Percentiles rank a stretch among this genome's conserved stretches.
These are phyloP conservation scores for Infundibulicybe gibba DNA, from an alignment of 768 basidiomycete species.

Conservation along the genomic window DNA sequence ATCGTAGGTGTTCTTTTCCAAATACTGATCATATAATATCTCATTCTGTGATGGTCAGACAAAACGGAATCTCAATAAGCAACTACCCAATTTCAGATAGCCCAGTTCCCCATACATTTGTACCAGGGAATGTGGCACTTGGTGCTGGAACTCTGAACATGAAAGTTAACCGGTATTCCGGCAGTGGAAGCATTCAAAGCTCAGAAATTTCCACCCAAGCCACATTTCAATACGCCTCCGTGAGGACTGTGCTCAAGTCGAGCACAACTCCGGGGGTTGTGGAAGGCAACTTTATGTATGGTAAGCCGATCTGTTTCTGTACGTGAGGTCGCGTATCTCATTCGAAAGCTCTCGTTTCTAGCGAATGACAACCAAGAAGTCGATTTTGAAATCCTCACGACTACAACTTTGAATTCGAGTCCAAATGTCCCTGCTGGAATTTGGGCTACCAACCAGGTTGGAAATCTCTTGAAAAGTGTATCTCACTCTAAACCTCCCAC, in stretches of 20 bases:
- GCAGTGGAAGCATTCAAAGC: constrained; percentile 21
- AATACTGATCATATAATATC: background rate
- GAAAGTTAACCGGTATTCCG: constrained; percentile 27
- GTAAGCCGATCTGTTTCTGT: constrained; percentile 12
- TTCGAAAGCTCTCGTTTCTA: constrained; percentile 3
- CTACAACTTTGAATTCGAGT: constrained; percentile 21
- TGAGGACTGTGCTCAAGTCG: constrained; percentile 29
- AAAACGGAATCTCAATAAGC: constrained; percentile 24
- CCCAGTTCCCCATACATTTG: constrained; percentile 20
- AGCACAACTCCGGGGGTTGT: constrained; percentile 27
- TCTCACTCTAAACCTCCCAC: background rate
- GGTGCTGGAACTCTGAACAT: constrained; percentile 26
- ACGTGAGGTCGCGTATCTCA: background rate
- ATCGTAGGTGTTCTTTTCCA: background rate
- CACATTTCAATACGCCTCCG: constrained; percentile 27
- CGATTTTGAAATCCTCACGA: constrained; percentile 32
- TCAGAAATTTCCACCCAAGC: constrained; percentile 25
- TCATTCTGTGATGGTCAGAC: constrained; percentile 5
- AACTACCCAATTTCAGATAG: constrained; percentile 14
- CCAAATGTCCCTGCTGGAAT: constrained; percentile 26
- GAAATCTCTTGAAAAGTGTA: background rate
- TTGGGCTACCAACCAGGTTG: constrained; percentile 32
- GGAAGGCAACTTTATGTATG: constrained; percentile 33
- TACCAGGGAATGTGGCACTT: constrained; percentile 23
- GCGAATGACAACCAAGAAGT: constrained; percentile 27